A percentile compares a stretch with the other conserved stretches of the same genome.
Conservation (phyloP, 768 basidiomycete genomes). For the Trametes gibbosa region DNA sequence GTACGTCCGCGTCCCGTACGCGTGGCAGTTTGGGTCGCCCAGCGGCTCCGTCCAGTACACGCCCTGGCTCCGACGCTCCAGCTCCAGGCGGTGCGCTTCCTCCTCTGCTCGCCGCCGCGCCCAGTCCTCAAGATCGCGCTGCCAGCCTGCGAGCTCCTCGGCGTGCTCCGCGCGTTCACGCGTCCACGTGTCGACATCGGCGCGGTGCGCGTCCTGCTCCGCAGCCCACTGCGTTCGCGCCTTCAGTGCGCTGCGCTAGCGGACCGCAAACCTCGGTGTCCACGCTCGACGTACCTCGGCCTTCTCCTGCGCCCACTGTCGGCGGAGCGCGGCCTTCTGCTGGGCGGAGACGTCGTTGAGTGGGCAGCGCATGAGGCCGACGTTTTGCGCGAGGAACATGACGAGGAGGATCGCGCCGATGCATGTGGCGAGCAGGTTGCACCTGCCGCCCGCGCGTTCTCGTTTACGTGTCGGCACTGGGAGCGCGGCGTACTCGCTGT, state of each 20-base stretch:
- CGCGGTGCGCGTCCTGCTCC: neutral
- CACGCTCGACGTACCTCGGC: too few species aligned
- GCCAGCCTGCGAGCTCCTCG: neutral
- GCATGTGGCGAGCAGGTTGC: neutral
- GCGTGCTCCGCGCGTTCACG: neutral
- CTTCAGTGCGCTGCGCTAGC: too few species aligned
- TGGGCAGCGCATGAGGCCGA: constrained; percentile 2
- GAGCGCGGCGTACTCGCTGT: too few species aligned
- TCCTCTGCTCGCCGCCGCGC: neutral
- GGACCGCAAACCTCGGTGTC: too few species aligned
- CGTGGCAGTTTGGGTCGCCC: constrained; percentile 9
- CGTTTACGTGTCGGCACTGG: neutral
- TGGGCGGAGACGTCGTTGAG: constrained; percentile 8
- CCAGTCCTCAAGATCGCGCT: constrained; percentile 2
- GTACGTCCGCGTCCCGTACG: constrained; percentile 21
- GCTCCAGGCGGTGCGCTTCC: constrained; percentile 4
- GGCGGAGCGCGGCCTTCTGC: constrained; percentile 1
- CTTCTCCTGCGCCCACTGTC: neutral
- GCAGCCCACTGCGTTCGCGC: too few species aligned
- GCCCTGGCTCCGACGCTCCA: constrained; percentile 9
- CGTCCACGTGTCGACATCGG: neutral
- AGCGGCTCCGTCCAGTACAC: constrained; percentile 16
- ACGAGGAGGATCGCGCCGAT: neutral
- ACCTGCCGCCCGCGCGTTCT: neutral
- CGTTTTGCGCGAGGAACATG: constrained; percentile 9